phyloP scores from a whole-genome alignment of 2,329 filamentous ascomycete species.

The Xylariomycetidae sp. region DNA sequence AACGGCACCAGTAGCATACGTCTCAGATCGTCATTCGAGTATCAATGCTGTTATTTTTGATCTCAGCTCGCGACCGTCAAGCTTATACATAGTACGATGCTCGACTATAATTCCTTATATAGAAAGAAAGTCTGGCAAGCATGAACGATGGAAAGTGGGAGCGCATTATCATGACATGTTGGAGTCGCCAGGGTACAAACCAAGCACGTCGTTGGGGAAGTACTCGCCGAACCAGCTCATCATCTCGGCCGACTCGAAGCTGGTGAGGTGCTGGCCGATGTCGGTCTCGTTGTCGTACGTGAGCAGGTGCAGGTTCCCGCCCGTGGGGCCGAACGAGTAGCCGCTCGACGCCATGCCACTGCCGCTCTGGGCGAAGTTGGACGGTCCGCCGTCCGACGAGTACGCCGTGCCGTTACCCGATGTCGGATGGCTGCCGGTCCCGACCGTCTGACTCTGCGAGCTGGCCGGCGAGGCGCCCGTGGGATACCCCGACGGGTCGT shows the following conservation, averaged over 20 bases:
- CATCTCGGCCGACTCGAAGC: slow-evolving; percentile 30
- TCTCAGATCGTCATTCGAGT: too few relatives aligned
- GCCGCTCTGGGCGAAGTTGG: slow-evolving; percentile 25
- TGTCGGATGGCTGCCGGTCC: slow-evolving; percentile 3
- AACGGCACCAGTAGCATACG: too few relatives aligned
- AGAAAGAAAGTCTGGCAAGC: too few relatives aligned
- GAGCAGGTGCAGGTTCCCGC: slow-evolving; percentile 23
- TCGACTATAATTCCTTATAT: too few relatives aligned
- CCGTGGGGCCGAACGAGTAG: slow-evolving; percentile 25
- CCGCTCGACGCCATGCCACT: slow-evolving; percentile 25
- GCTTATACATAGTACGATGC: too few relatives aligned
- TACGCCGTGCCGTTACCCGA: slow-evolving; percentile 7
- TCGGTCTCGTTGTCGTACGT: slow-evolving; percentile 31
- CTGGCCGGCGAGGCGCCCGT: slow-evolving; percentile 36
- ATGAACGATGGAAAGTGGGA: too few relatives aligned
- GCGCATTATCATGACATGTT: slow-evolving; percentile 18
- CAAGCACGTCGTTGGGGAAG: slow-evolving; percentile 26
- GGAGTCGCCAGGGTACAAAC: slow-evolving; percentile 22
- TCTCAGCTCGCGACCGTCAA: too few relatives aligned
- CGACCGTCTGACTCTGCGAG: slow-evolving; percentile 31
- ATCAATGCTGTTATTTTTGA: too few relatives aligned
- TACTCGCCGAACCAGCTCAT: slow-evolving; percentile 31
- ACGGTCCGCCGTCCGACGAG: slow-evolving; percentile 17
- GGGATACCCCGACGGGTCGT: slow-evolving; percentile 36
- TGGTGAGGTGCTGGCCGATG: slow-evolving; percentile 27